phyloP scores from a whole-genome alignment of 2,329 filamentous ascomycete genomes.

The Aspergillus ochraceus region DNA sequence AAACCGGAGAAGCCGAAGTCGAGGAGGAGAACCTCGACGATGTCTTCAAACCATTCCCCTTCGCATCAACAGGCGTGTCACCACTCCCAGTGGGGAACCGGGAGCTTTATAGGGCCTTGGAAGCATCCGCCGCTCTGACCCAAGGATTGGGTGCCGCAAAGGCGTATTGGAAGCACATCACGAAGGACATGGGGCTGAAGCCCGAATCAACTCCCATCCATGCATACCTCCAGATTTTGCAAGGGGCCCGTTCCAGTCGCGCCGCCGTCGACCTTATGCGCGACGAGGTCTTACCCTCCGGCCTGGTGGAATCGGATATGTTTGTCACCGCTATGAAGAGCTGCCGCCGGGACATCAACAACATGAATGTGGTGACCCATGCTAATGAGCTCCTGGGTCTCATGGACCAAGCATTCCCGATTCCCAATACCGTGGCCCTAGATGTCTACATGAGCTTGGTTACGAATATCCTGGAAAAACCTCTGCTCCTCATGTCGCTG shows the following conservation, averaged over 20 bases:
- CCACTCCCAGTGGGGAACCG: constrained; percentile 53
- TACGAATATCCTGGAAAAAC: constrained; percentile 24
- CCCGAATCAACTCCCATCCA: constrained; percentile 72
- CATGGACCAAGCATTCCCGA: constrained; percentile 50
- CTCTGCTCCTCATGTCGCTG: constrained; percentile 29
- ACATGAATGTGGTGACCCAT: constrained; percentile 65
- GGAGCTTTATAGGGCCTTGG: constrained; percentile 68
- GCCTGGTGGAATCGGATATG: constrained; percentile 50
- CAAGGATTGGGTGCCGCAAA: constrained; percentile 63
- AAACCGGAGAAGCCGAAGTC: constrained; percentile 28
- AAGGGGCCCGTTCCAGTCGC: constrained; percentile 64
- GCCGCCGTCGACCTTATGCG: constrained; percentile 61
- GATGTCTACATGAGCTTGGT: constrained; percentile 32
- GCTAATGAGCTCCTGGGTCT: constrained; percentile 65
- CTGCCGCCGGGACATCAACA: constrained; percentile 75
- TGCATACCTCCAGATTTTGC: constrained; percentile 68
- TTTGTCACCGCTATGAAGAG: constrained; percentile 73
- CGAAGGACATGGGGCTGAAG: constrained; percentile 55
- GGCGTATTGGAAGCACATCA: constrained; percentile 76
- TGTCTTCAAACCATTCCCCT: constrained; percentile 35
- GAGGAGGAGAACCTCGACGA: constrained; percentile 29
- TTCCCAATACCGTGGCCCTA: constrained; percentile 33
- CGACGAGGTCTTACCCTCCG: constrained; percentile 49
- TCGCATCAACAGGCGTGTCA: constrained; percentile 9
- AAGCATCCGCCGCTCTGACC: constrained; percentile 59